Percentiles rank a stretch among this genome's conserved stretches.
These are phyloP conservation scores for Sordaria brevicollis DNA, from an alignment of 495 filamentous ascomycete genomes.

Conservation along the genomic window DNA sequence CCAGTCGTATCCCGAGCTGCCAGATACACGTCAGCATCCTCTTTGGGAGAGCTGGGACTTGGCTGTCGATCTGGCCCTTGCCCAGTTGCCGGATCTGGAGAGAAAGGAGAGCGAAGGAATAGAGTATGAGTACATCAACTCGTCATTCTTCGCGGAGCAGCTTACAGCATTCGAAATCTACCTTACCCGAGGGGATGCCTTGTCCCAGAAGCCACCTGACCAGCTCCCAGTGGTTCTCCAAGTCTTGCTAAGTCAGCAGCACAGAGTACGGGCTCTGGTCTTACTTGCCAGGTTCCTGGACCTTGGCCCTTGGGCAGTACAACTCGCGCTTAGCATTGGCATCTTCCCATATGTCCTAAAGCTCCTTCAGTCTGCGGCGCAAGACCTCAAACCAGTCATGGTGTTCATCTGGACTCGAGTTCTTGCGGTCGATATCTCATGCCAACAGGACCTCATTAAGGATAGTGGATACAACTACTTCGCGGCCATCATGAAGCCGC, in stretches of 20 bases:
- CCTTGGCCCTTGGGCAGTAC: conserved; percentile 94
- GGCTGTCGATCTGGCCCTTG: conserved; percentile 91
- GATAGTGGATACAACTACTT: conserved; percentile 98
- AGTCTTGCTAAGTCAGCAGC: conserved; percentile 89
- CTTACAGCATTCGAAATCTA: conserved; percentile 97
- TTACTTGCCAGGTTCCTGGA: conserved; percentile 90
- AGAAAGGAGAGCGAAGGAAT: conserved; percentile 58
- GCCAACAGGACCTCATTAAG: conserved; percentile 86
- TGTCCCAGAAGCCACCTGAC: conserved; percentile 75
- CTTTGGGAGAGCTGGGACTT: conserved; percentile 98
- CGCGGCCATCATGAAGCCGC: conserved; percentile 75
- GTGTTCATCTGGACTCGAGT: conserved; percentile 99
- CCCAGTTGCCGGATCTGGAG: conserved; percentile 78
- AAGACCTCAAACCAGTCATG: conserved; percentile 96
- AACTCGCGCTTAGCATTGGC: conserved; percentile 89
- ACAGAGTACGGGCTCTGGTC: conserved; percentile 85
- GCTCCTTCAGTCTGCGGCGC: conserved; percentile 85
- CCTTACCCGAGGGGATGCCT: conserved; percentile 71
- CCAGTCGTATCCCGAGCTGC: conserved; percentile 77
- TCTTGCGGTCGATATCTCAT: conserved; percentile 86
- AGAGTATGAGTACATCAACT: conserved; percentile 85
- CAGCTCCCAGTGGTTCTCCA: conserved; percentile 95
- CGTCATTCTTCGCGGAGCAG: conserved; percentile 93
- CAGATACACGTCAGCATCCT: conserved; percentile 84
- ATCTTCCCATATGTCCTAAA: conserved; percentile 99